phyloP scores from a whole-genome alignment of 2,329 filamentous ascomycete species.

The Thielaviopsis ethacetica region DNA sequence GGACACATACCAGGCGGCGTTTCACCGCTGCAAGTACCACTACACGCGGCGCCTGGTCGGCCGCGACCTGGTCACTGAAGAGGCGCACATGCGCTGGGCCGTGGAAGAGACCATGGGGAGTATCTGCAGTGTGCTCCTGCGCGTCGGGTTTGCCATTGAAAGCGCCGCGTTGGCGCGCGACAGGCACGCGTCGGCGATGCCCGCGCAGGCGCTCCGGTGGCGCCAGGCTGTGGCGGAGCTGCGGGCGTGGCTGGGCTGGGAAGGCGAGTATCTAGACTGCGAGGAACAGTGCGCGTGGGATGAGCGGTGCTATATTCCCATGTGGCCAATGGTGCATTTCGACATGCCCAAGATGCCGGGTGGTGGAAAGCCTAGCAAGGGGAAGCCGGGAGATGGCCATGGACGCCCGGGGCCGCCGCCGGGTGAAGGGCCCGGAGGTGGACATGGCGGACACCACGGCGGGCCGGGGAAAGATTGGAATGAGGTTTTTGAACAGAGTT shows the following conservation, averaged over 20 bases:
- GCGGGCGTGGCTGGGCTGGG: conserved; percentile 34
- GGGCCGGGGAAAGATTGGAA: background rate
- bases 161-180: conserved; percentile 20
- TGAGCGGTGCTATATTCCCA: conserved; percentile 32
- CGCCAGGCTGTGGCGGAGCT: conserved; percentile 23
- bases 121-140: conserved; percentile 25
- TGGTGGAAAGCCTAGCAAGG: conserved; percentile 9
- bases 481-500: conserved; percentile 10
- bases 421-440: conserved; percentile 1
- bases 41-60: conserved; percentile 22
- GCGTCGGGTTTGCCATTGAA: conserved; percentile 27
- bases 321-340: conserved; percentile 27
- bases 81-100: conserved; percentile 22
- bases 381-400: background rate
- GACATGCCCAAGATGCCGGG: conserved; percentile 8
- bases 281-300: conserved; percentile 24
- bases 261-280: conserved; percentile 27
- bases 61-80: conserved; percentile 19
- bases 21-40: conserved; percentile 25
- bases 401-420: background rate
- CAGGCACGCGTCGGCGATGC: background rate
- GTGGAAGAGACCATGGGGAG: conserved; percentile 24
- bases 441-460: background rate
- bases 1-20: conserved; percentile 21
- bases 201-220: conserved; percentile 15